Base-by-base conservation (phyloP, 75 land plant genomes). In the Larix kaempferi region DNA sequence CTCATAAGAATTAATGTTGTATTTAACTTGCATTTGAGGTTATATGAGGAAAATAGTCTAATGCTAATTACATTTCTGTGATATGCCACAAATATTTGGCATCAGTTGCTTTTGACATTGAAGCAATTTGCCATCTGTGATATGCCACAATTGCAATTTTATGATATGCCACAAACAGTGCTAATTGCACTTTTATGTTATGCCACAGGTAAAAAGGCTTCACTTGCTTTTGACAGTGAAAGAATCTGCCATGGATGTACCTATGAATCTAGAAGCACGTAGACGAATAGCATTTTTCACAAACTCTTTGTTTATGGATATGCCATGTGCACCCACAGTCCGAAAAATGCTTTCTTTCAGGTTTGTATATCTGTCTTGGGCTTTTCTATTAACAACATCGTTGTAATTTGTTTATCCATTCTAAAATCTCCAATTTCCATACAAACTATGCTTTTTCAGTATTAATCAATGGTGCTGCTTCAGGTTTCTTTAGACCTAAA, bases 291-390 rank as follows among this genome's bases (percentile, higher is more conserved):
- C 89, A 14, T 90, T 90, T 69, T 90, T 90, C 72, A 81, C 91
- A 19, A 90, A 90, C 60, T 90, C 91, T 15, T 74, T 90, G 23
- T 90, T 90, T 73, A 90, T 90, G 91, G 78, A 81, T 73, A 87
- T 90, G 90, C 91, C 91, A 72, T 55, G 75, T 23, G 90, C 91
- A 74, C 90, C 90, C 19, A 75, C 72, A 61, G 90, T 90, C 56
- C 84, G 85, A n/a, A 80, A 90, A 52, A 90, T 90, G 91, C 74
- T 90, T 4, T 88, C 91, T 41, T 90, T 90, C 82, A 90, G 91
- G 91, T 90, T 26, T 23, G 56, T 21, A 22, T 23, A 27, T 23
- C 39, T 57, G 4, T 58, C 35, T 58, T 75, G 19, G 23, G 81
- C 44, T 52, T 59, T 55, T 35, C 25, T 4, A 49, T 62, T 11